phyloP scores from a whole-genome alignment of 2,329 filamentous ascomycete species.

The Teratosphaeria epicoccoides region DNA sequence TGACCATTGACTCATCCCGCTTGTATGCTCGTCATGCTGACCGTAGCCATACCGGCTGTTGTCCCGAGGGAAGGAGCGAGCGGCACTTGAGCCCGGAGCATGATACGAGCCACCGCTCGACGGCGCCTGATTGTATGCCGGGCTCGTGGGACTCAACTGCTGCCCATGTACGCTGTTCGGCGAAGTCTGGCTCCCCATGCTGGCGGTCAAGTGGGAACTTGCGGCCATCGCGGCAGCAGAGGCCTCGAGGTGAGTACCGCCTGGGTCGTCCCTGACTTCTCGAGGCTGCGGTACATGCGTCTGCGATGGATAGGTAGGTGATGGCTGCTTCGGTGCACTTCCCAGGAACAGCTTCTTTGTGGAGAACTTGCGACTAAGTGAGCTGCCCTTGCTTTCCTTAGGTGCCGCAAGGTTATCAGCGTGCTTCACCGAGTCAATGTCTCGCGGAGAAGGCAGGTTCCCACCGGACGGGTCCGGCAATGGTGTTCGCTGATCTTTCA shows the following conservation, averaged over 20 bases:
- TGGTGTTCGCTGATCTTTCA: slow-evolving; percentile 84
- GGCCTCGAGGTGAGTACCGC: slow-evolving; percentile 32
- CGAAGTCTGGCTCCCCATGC: slow-evolving; percentile 35
- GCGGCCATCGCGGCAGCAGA: slow-evolving; percentile 42
- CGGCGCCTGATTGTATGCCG: slow-evolving; percentile 33
- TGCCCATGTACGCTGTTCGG: slow-evolving; percentile 23
- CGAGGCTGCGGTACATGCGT: slow-evolving; percentile 19
- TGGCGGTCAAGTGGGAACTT: slow-evolving; percentile 40
- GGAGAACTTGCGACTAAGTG: slow-evolving; percentile 42
- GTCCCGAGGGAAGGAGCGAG: slow-evolving; percentile 24
- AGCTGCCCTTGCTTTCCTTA: slow-evolving; percentile 32
- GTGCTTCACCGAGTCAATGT: slow-evolving; percentile 17
- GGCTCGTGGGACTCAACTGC: slow-evolving; percentile 38
- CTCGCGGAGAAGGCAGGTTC: slow-evolving; percentile 24
- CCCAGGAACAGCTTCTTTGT: slow-evolving; percentile 43
- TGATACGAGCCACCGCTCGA: slow-evolving; percentile 19
- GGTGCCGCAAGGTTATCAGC: slow-evolving; percentile 15
- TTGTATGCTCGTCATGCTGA: slow-evolving; percentile 15
- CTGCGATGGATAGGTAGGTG: slow-evolving; percentile 35
- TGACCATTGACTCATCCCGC: slow-evolving; percentile 15
- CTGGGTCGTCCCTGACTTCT: slow-evolving; percentile 24
- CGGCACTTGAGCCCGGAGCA: slow-evolving; percentile 16
- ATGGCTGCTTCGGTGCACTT: slow-evolving; percentile 39
- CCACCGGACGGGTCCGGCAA: slow-evolving; percentile 47
- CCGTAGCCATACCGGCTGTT: slow-evolving; percentile 9